phyloP scores from a whole-genome alignment of 139 green algal genomes.

The Chlamydomonas sp. region DNA sequence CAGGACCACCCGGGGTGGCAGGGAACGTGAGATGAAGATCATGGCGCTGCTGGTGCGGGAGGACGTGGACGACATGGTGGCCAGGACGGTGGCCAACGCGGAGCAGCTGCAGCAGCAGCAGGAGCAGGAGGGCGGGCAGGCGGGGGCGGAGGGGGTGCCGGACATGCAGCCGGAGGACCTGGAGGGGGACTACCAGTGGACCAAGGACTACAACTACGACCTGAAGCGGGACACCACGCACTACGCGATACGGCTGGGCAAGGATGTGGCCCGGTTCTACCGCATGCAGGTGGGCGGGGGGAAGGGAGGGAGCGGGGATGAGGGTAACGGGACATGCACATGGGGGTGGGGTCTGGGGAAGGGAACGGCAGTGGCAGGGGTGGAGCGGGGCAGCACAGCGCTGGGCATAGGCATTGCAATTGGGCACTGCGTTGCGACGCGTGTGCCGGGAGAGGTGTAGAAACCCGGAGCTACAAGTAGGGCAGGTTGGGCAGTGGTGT shows the following conservation, averaged over 20 bases:
- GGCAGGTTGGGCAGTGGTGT: too few species aligned
- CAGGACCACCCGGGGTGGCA: not conserved
- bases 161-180: slow-evolving; percentile 25
- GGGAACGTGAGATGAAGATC: slow-evolving; percentile 31
- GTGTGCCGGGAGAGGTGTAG: too few species aligned
- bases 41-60: slow-evolving; percentile 41
- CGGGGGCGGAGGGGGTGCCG: not conserved
- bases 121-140: not conserved
- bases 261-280: slow-evolving; percentile 19
- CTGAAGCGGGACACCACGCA: slow-evolving; percentile 31
- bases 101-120: not conserved
- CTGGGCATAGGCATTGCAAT: too few species aligned
- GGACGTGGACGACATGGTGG: slow-evolving; percentile 25
- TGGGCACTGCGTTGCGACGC: too few species aligned
- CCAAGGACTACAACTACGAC: slow-evolving; percentile 47
- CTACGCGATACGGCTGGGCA: slow-evolving; percentile 17
- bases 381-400: too few species aligned
- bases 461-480: too few species aligned
- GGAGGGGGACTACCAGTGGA: slow-evolving; percentile 39
- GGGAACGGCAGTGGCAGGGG: too few species aligned
- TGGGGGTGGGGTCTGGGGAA: not conserved
- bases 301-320: not conserved
- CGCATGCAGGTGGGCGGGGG: slow-evolving; percentile 10
- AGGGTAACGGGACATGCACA: not conserved
- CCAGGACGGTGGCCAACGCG: not conserved